Conservation (phyloP, 345 rosid genomes). For the Melastoma malabathricum region DNA sequence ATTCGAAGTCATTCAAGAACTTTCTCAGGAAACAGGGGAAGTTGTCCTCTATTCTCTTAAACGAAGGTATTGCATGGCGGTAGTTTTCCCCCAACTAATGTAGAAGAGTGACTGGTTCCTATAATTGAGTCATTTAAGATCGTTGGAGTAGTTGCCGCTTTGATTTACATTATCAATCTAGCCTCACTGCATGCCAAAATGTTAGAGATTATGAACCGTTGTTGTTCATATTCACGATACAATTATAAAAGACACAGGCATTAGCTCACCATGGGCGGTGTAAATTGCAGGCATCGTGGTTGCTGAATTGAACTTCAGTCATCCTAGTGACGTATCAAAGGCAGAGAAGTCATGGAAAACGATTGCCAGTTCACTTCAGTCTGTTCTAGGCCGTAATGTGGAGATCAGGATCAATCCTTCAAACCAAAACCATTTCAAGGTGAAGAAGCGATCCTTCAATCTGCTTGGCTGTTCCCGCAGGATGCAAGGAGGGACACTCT, state of each 20-base stretch:
- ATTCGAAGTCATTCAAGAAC: constrained; percentile 57
- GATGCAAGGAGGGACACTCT: constrained; percentile 30
- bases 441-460: constrained; percentile 44
- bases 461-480: constrained; percentile 69
- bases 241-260: too few relatives aligned
- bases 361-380: constrained; percentile 77
- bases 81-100: not conserved
- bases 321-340: constrained; percentile 39
- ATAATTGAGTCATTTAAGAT: too few relatives aligned
- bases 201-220: not conserved
- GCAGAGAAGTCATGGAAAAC: constrained; percentile 94
- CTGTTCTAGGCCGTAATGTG: constrained; percentile 66
- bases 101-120: not conserved
- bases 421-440: constrained; percentile 29
- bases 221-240: not conserved
- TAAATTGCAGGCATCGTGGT: constrained; percentile 48
- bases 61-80: not conserved
- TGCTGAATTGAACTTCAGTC: constrained; percentile 61
- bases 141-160: too few relatives aligned
- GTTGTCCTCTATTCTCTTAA: constrained; percentile 28
- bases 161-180: too few relatives aligned
- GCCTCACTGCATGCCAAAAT: too few relatives aligned
- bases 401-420: constrained; percentile 70
- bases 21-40: constrained; percentile 68
- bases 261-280: not conserved